A percentile compares a stretch with the other conserved stretches of the same genome.
phyloP scores from a whole-genome alignment of 2,329 filamentous ascomycete genomes.

The Diaporthe nobilis region DNA sequence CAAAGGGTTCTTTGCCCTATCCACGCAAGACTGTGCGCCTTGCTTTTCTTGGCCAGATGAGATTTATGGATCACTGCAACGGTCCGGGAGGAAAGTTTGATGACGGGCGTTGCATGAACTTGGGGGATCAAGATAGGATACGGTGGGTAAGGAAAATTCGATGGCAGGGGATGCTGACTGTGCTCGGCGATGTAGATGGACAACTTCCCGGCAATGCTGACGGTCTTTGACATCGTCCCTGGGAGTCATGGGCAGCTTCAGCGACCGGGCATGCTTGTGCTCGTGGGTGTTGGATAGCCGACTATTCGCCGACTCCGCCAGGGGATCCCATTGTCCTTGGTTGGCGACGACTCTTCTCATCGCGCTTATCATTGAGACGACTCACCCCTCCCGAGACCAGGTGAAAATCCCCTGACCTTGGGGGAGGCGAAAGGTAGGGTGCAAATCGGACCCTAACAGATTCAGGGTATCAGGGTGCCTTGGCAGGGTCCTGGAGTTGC shows the following conservation, averaged over 20 bases:
- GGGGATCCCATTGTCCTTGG: too few relatives aligned
- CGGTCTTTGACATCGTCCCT: not conserved
- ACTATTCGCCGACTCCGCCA: not conserved
- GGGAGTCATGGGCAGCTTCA: not conserved
- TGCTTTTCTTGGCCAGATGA: conserved; percentile 32
- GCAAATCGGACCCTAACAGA: conserved; percentile 15
- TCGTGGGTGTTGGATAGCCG: not conserved
- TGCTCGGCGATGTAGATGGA: conserved; percentile 7
- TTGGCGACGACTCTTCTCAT: not conserved
- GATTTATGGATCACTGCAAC: conserved; percentile 21
- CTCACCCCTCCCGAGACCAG: not conserved
- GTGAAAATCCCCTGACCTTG: conserved; percentile 5
- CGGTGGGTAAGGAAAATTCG: conserved; percentile 8
- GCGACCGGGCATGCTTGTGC: not conserved
- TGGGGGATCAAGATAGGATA: conserved; percentile 4
- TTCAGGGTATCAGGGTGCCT: conserved; percentile 25
- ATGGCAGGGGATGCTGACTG: conserved; percentile 14
- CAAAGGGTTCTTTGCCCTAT: not conserved
- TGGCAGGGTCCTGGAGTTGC: conserved; percentile 27
- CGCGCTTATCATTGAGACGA: not conserved
- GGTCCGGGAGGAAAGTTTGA: conserved; percentile 11
- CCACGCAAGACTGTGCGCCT: conserved; percentile 3
- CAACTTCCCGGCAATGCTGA: not conserved
- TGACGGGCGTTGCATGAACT: conserved; percentile 18
- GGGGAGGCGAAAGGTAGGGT: conserved; percentile 5